Conservation (phyloP, 805 yeast genomes). For the Kluyveromyces aestuarii region DNA sequence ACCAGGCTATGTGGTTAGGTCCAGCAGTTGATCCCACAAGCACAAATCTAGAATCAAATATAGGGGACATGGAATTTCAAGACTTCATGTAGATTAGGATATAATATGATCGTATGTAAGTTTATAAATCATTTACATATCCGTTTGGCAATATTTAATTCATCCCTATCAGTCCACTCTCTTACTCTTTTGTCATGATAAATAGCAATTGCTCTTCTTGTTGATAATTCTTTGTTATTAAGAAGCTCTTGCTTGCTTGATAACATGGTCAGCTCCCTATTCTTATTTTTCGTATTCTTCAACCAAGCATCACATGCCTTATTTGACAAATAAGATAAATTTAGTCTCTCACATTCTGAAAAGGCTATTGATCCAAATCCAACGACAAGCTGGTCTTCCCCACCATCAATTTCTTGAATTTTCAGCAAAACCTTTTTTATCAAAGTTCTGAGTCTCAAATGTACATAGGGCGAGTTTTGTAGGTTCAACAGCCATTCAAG, state of each 20-base stretch:
- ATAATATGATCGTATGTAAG: not conserved
- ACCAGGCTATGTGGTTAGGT: slow-evolving; percentile 68
- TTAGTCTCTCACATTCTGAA: slow-evolving; percentile 26
- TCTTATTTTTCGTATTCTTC: slow-evolving; percentile 11
- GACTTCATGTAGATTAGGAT: not conserved
- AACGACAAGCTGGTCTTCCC: slow-evolving; percentile 49
- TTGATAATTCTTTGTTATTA: slow-evolving; percentile 24
- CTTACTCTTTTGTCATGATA: slow-evolving; percentile 44
- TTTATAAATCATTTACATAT: slow-evolving; percentile 11
- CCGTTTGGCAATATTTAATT: slow-evolving; percentile 38
- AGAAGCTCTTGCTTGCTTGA: slow-evolving; percentile 39
- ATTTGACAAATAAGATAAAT: slow-evolving; percentile 7
- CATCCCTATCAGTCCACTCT: slow-evolving; percentile 54
- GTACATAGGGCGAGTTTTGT: slow-evolving; percentile 40
- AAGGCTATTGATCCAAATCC: slow-evolving; percentile 41
- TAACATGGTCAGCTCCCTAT: slow-evolving; percentile 20
- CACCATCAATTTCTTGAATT: slow-evolving; percentile 46
- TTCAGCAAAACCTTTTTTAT: slow-evolving; percentile 36
- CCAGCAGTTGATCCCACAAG: slow-evolving; percentile 28
- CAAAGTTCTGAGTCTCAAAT: slow-evolving; percentile 31
- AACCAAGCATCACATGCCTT: slow-evolving; percentile 4
- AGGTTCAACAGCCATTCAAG: slow-evolving; percentile 62
- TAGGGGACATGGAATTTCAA: slow-evolving; percentile 10
- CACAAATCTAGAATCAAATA: slow-evolving; percentile 17
- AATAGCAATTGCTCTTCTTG: slow-evolving; percentile 23